Evolutionary conservation across 2,329 filamentous ascomycete genomes (phyloP).

Genomic region (Alternaria brassicicola): DNA sequence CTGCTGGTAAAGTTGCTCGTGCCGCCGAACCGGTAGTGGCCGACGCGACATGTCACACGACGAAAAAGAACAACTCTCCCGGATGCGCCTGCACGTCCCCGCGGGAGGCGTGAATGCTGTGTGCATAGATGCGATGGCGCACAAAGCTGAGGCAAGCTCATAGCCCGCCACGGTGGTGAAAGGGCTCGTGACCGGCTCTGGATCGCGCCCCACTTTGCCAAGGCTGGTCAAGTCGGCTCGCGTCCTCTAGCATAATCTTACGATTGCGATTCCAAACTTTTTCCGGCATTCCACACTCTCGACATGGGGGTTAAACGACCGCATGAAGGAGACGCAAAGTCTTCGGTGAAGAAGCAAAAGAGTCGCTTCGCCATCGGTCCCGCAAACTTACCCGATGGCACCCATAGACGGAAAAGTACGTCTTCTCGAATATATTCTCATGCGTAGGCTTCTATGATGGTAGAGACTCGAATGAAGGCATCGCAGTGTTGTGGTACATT

Average conservation of each 20-base stretch:
- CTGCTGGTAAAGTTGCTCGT: constrained; percentile 34
- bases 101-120: background rate
- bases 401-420: constrained; percentile 78
- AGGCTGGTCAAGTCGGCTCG: constrained; percentile 26
- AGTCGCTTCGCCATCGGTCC: constrained; percentile 88
- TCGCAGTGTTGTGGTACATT: background rate
- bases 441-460: background rate
- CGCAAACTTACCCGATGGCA: constrained; percentile 87
- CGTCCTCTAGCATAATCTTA: constrained; percentile 6
- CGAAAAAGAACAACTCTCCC: constrained; percentile 14
- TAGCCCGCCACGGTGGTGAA: constrained; percentile 16
- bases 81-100: constrained; percentile 9
- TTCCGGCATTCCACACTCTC: background rate
- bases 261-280: constrained; percentile 3
- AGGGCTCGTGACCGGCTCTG: constrained; percentile 15
- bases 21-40: constrained; percentile 23
- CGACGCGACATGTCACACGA: constrained; percentile 33
- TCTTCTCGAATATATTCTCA: background rate
- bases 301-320: constrained; percentile 66
- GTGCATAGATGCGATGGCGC: constrained; percentile 7
- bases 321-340: constrained; percentile 53
- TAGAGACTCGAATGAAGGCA: background rate
- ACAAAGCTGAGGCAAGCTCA: constrained; percentile 7
- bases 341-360: constrained; percentile 55
- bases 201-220: constrained; percentile 23